Percentiles rank a stretch among this genome's conserved stretches.
phyloP scores from a whole-genome alignment of 768 basidiomycete species.

The Amanita rubescens region DNA sequence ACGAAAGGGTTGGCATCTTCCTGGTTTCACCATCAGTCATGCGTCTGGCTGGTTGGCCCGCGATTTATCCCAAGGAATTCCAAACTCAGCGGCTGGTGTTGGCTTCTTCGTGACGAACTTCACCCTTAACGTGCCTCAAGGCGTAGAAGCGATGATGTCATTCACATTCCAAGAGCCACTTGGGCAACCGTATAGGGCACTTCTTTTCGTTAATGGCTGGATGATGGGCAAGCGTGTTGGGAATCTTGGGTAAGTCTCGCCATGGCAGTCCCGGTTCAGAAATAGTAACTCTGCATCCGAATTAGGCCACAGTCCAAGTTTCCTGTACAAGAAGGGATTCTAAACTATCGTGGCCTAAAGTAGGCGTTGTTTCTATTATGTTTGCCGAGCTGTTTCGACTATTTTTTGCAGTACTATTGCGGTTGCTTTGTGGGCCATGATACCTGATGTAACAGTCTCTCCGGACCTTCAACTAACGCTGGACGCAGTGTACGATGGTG shows the following conservation, averaged over 20 bases:
- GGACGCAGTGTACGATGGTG: conserved; percentile 56
- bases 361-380: conserved; percentile 24
- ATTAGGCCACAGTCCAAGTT: conserved; percentile 69
- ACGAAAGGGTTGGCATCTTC: conserved; percentile 68
- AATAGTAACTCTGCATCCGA: neutral
- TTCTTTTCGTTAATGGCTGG: conserved; percentile 83
- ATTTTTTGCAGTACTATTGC: conserved; percentile 38
- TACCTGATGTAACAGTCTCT: conserved; percentile 32
- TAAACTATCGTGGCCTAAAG: conserved; percentile 69
- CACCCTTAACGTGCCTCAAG: conserved; percentile 47
- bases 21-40: conserved; percentile 42
- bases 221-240: conserved; percentile 79
- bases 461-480: conserved; percentile 48
- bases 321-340: conserved; percentile 77
- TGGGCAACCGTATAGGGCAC: conserved; percentile 61
- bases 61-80: conserved; percentile 52
- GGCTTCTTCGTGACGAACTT: conserved; percentile 81
- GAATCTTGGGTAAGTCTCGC: conserved; percentile 50
- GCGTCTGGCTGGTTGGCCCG: conserved; percentile 52
- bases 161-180: conserved; percentile 59
- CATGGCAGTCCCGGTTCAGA: neutral
- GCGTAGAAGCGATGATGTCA: conserved; percentile 61
- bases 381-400: neutral
- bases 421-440: conserved; percentile 67
- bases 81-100: conserved; percentile 51